These are phyloP conservation scores for Termitomyces sp. DNA, from an alignment of 768 basidiomycete species.

Conservation along the genomic window DNA sequence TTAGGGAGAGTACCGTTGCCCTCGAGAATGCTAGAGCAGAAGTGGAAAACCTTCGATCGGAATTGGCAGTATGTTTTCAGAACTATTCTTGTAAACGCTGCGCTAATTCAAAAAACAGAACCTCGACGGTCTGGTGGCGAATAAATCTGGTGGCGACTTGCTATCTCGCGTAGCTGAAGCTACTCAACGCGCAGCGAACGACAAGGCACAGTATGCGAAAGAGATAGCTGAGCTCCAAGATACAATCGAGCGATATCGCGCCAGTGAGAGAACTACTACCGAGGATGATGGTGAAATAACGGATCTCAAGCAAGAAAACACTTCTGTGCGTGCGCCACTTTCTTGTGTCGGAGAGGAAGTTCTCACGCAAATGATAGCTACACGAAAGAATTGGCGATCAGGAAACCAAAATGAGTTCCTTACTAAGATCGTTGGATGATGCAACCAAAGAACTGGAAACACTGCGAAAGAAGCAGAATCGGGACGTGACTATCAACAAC, in stretches of 20 bases:
- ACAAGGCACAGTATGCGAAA: slow-evolving; percentile 47
- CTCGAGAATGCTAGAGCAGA: slow-evolving; percentile 90
- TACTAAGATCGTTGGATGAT: slow-evolving; percentile 27
- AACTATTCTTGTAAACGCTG: not conserved
- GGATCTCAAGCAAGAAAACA: slow-evolving; percentile 15
- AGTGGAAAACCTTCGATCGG: slow-evolving; percentile 73
- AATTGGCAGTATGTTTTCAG: slow-evolving; percentile 58
- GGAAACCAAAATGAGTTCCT: slow-evolving; percentile 23
- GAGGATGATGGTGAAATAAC: slow-evolving; percentile 3
- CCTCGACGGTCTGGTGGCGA: slow-evolving; percentile 56
- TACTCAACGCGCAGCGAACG: slow-evolving; percentile 44
- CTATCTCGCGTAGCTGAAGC: slow-evolving; percentile 45
- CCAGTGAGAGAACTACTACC: slow-evolving; percentile 17
- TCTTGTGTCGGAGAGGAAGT: not conserved
- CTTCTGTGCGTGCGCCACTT: slow-evolving; percentile 16
- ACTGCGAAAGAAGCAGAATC: slow-evolving; percentile 55
- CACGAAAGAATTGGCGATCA: slow-evolving; percentile 23
- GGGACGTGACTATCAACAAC: slow-evolving; percentile 49
- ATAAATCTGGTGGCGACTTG: slow-evolving; percentile 34
- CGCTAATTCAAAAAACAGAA: slow-evolving; percentile 39
- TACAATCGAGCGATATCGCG: slow-evolving; percentile 38
- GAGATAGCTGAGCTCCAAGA: slow-evolving; percentile 56
- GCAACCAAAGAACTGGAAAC: slow-evolving; percentile 51
- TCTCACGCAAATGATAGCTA: slow-evolving; percentile 18
- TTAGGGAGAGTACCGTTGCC: slow-evolving; percentile 82